phyloP scores from a whole-genome alignment of 169 alveolate species.

The Plasmodium vivax region DNA sequence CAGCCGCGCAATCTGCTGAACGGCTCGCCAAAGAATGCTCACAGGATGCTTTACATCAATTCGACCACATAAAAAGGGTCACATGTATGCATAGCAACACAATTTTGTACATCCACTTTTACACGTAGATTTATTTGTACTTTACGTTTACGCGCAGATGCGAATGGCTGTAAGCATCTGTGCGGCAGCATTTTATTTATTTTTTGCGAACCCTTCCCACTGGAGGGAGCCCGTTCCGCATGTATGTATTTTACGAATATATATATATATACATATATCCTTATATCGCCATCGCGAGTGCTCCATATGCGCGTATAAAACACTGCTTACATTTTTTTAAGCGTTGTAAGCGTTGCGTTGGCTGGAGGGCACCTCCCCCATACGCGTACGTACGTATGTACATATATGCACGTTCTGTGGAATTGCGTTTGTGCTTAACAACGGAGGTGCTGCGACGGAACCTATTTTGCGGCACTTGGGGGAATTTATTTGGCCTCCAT shows the following conservation, averaged over 20 bases:
- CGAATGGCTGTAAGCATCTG: neutral
- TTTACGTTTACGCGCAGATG: neutral
- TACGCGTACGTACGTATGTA: too few relatives aligned
- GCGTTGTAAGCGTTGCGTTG: neutral
- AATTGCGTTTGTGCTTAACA: neutral
- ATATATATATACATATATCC: neutral
- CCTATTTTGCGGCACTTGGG: neutral
- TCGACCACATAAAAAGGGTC: neutral
- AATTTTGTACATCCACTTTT: neutral
- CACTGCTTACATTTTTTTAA: neutral
- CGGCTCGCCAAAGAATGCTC: neutral
- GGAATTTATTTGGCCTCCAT: neutral
- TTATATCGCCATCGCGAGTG: neutral
- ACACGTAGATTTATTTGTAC: neutral
- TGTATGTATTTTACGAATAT: neutral
- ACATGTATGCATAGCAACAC: neutral
- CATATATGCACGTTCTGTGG: neutral
- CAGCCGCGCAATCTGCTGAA: neutral
- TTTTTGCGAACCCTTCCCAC: neutral
- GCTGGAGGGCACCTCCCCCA: neutral
- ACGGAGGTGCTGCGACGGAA: neutral
- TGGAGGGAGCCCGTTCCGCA: neutral
- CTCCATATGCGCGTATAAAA: neutral
- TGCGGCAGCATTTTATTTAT: neutral
- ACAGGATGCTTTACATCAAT: neutral